phyloP scores from a whole-genome alignment of 768 basidiomycete species.

The Kwoniella europaea region DNA sequence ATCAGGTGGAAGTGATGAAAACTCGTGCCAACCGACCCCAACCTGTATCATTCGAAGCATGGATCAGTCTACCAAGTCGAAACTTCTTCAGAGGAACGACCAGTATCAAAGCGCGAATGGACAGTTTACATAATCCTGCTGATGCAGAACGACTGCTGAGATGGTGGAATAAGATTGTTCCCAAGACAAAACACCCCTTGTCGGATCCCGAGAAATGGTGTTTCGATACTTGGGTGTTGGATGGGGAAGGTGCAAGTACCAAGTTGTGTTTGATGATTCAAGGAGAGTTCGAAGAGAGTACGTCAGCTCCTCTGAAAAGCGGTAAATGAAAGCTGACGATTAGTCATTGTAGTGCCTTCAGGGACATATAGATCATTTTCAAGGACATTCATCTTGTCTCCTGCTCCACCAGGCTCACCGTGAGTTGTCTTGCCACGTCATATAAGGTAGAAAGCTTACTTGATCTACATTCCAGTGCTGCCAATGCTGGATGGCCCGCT shows the following conservation, averaged over 20 bases:
- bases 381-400: constrained; percentile 83
- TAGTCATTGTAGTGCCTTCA: constrained; percentile 64
- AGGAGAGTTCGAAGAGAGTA: constrained; percentile 90
- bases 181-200: constrained; percentile 82
- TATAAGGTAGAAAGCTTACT: neutral
- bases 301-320: constrained; percentile 46
- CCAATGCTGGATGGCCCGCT: constrained; percentile 84
- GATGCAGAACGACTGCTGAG: constrained; percentile 65
- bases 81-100: constrained; percentile 59
- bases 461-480: constrained; percentile 65
- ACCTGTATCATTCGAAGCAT: constrained; percentile 34
- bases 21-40: constrained; percentile 56
- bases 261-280: constrained; percentile 75
- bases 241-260: constrained; percentile 55
- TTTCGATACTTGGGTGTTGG: constrained; percentile 79
- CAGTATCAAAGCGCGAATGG: constrained; percentile 45
- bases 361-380: constrained; percentile 90
- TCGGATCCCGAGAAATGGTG: constrained; percentile 79
- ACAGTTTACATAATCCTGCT: constrained; percentile 73
- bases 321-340: neutral
- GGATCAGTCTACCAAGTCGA: constrained; percentile 40
- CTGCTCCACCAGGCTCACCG: constrained; percentile 80
- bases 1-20: constrained; percentile 63
- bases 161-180: constrained; percentile 67
- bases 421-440: constrained; percentile 60